phyloP scores from a whole-genome alignment of 768 basidiomycete species.

The Xanthoconium stramineum region DNA sequence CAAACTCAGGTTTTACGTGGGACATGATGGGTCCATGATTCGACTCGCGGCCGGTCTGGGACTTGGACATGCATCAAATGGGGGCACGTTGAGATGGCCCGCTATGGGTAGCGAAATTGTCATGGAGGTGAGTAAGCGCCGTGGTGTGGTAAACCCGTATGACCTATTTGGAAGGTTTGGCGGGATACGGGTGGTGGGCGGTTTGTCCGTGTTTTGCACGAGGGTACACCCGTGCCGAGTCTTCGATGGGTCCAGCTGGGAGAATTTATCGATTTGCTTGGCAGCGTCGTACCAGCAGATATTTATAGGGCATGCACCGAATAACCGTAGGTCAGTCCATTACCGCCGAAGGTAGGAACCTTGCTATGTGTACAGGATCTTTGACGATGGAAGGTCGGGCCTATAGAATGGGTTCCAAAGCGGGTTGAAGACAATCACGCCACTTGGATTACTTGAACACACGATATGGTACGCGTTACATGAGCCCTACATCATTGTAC shows the following conservation, averaged over 20 bases:
- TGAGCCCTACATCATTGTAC: too few species aligned
- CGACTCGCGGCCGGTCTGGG: slow-evolving; percentile 40
- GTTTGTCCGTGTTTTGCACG: slow-evolving; percentile 44
- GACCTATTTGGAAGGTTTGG: slow-evolving; percentile 38
- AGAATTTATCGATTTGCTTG: slow-evolving; percentile 34
- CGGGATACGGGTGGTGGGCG: slow-evolving; percentile 13
- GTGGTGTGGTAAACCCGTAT: background rate
- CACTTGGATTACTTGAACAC: too few species aligned
- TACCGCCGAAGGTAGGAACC: background rate
- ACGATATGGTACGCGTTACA: background rate
- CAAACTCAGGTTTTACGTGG: slow-evolving; percentile 42
- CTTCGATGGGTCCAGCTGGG: slow-evolving; percentile 38
- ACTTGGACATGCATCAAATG: slow-evolving; percentile 29
- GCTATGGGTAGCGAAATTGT: slow-evolving; percentile 46
- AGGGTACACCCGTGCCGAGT: slow-evolving; percentile 37
- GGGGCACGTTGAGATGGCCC: slow-evolving; percentile 40
- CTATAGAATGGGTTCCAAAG: too few species aligned
- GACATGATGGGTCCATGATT: slow-evolving; percentile 48
- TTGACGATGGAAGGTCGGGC: too few species aligned
- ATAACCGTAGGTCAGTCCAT: background rate
- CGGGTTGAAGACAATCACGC: too few species aligned
- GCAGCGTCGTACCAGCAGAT: slow-evolving; percentile 34
- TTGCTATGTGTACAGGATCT: too few species aligned
- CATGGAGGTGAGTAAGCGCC: slow-evolving; percentile 38
- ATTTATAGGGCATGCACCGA: slow-evolving; percentile 23